A percentile compares a stretch with the other conserved stretches of the same genome.
These are phyloP conservation scores for Dactylellina drechsleri DNA, from an alignment of 2,329 filamentous ascomycete genomes.

Conservation along the genomic window DNA sequence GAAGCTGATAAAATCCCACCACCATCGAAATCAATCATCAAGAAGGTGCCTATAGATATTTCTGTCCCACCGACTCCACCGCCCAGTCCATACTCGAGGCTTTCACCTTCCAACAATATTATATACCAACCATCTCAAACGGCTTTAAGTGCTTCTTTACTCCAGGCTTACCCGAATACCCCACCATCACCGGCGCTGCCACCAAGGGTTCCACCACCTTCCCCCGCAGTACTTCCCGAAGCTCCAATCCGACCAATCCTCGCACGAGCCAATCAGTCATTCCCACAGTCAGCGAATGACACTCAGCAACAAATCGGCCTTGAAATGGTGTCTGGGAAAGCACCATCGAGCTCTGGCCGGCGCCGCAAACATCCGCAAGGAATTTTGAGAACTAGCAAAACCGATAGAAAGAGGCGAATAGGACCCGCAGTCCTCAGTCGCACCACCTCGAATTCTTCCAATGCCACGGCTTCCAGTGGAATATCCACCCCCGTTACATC, in stretches of 20 bases:
- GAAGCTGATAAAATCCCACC: constrained; percentile 53
- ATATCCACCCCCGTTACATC: constrained; percentile 46
- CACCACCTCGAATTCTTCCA: constrained; percentile 49
- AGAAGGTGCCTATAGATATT: constrained; percentile 56
- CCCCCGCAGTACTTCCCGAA: constrained; percentile 38
- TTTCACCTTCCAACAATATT: constrained; percentile 52
- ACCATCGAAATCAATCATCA: constrained; percentile 54
- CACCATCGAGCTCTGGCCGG: constrained; percentile 2
- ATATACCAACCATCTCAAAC: constrained; percentile 57
- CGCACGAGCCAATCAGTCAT: constrained; percentile 48
- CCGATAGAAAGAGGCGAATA: constrained; percentile 30
- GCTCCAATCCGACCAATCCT: constrained; percentile 30
- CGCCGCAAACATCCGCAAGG: constrained; percentile 26
- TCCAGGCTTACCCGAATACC: constrained; percentile 57
- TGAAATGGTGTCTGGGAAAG: constrained; percentile 35
- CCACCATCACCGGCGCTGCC: constrained; percentile 56
- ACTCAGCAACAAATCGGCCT: constrained; percentile 41
- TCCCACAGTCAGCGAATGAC: constrained; percentile 41
- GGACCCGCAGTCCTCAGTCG: constrained; percentile 25
- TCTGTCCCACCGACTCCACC: constrained; percentile 57
- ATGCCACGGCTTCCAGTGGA: constrained; percentile 43
- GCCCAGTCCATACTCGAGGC: constrained; percentile 56
- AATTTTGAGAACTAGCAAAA: constrained; percentile 37
- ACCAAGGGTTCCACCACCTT: constrained; percentile 52
- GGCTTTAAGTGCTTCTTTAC: constrained; percentile 57